Base-by-base conservation (phyloP, 1,284 basidiomycete genomes). In the Fistulinella cinereoalba region DNA sequence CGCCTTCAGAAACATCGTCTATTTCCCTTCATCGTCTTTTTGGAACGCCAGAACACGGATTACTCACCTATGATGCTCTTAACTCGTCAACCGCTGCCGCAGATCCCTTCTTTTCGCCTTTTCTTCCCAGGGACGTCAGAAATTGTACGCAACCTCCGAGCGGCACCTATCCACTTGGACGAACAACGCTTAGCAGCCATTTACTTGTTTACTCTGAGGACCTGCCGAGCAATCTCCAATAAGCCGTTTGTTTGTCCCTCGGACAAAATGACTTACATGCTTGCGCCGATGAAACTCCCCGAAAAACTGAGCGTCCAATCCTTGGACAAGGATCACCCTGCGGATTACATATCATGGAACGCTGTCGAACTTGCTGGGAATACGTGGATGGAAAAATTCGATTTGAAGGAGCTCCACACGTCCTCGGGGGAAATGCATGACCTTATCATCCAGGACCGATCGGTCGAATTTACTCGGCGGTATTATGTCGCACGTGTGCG, bases 381-480 rank as follows among this genome's bases (percentile, higher is more conserved):
- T 33, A 67, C 73, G 10, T 81, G 75, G 69, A 73, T 74, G 28
- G 67, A 71, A 10, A 72, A 76, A 4, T 69, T 91, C 22, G 70
- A 73, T 37, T 65, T 66, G 33, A 68, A 71, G 16, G 64, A 70
- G 21, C 42, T 71, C 11, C 69, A 73, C 47, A 64, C 67, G 3
- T 58, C 79, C n/a, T 56, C 55, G 11, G 46, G 67, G 19, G 76
- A 74, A 46, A 61, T 82, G 9, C 58, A 72, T 44, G 84, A 88
- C 53, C 78, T 81, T 21, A 68, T 91, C 19, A 69, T 92, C 27
- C 83, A 87, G 62, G 88, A 90, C 58, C 72, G 86, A 46, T 75
- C 73, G 68, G 76, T 80, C n/a, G 88, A 91, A 61, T 88, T 84
- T 57, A 89, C 86, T 2, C 72, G 83, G 52, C 73, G 83, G 44